Conservation (phyloP, 768 basidiomycete genomes). For the Candolleomyces eurysporus region DNA sequence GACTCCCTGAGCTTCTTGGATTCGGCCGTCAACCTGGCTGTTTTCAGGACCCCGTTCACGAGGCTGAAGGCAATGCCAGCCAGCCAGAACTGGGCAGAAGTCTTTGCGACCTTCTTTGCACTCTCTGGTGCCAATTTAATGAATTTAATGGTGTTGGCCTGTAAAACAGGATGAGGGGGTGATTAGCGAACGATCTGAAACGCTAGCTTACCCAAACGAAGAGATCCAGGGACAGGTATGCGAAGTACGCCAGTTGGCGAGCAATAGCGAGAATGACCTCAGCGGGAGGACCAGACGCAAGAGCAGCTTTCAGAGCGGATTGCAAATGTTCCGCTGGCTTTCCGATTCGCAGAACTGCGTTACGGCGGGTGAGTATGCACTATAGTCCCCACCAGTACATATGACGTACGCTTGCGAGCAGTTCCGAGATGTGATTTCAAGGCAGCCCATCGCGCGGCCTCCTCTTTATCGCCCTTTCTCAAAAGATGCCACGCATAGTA, state of each 20-base stretch:
- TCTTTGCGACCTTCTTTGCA: conserved; percentile 56
- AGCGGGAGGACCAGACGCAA: conserved; percentile 49
- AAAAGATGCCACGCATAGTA: conserved; percentile 84
- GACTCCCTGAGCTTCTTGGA: conserved; percentile 47
- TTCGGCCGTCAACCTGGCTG: conserved; percentile 60
- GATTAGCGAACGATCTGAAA: background rate
- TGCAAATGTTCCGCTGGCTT: conserved; percentile 95
- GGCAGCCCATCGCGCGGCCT: conserved; percentile 76
- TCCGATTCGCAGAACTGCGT: conserved; percentile 85
- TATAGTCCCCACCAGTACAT: background rate
- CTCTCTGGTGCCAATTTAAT: conserved; percentile 59
- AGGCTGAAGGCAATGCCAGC: conserved; percentile 83
- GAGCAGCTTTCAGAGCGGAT: conserved; percentile 72
- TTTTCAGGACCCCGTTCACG: conserved; percentile 65
- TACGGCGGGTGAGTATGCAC: background rate
- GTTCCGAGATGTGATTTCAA: conserved; percentile 84
- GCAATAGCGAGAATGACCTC: conserved; percentile 80
- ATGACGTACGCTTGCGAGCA: conserved; percentile 75
- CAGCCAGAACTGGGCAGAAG: conserved; percentile 85
- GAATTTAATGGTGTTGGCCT: conserved; percentile 71
- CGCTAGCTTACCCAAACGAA: conserved; percentile 72
- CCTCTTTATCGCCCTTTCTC: conserved; percentile 52
- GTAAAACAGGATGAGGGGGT: conserved; percentile 5
- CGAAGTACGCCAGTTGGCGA: conserved; percentile 86
- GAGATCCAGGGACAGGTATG: conserved; percentile 80